phyloP scores from a whole-genome alignment of 164 flowering plant genomes.

The Vitis riparia region DNA sequence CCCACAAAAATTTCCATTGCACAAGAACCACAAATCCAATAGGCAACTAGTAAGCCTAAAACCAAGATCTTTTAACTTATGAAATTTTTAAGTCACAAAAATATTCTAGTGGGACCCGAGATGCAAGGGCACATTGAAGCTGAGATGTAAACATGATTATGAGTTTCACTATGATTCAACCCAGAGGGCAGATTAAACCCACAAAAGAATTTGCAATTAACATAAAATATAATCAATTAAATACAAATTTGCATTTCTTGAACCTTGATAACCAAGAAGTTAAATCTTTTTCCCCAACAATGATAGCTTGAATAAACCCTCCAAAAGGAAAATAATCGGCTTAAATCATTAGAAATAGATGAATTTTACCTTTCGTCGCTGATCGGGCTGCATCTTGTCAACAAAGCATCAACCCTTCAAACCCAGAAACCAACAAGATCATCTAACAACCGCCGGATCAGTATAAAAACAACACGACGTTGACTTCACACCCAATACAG shows the following conservation, averaged over 20 bases:
- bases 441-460: conserved; percentile 9
- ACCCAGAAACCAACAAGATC: background rate
- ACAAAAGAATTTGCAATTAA: conserved; percentile 4
- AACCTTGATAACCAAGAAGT: too few relatives aligned
- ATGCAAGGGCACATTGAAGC: conserved; percentile 5
- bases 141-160: conserved; percentile 12
- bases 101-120: conserved; percentile 1
- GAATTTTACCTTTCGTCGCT: conserved; percentile 65
- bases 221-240: too few relatives aligned
- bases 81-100: background rate
- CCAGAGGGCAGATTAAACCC: conserved; percentile 2
- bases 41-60: background rate
- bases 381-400: conserved; percentile 77
- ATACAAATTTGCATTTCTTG: too few relatives aligned
- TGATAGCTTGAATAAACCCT: too few relatives aligned
- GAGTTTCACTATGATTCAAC: conserved; percentile 5
- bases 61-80: background rate
- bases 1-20: background rate
- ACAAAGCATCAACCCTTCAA: conserved; percentile 28
- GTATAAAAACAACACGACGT: background rate
- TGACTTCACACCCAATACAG: too few relatives aligned
- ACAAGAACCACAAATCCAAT: background rate
- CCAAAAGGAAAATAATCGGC: too few relatives aligned
- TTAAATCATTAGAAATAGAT: background rate
- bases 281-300: too few relatives aligned